Conservation (phyloP, 768 basidiomycete genomes). For the Jaapia argillacea region DNA sequence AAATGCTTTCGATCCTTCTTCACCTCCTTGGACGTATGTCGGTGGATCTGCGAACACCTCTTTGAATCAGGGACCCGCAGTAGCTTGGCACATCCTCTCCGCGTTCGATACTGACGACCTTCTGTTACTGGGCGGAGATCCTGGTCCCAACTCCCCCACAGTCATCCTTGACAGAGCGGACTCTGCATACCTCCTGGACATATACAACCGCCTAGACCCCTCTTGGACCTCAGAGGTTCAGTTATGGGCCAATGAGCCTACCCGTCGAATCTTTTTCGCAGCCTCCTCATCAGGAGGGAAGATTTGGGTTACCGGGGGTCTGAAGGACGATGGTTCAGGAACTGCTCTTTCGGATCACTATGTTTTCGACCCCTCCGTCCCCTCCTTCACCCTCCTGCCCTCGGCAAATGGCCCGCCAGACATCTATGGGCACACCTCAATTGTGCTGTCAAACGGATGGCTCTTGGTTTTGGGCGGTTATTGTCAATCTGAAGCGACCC, state of each 20-base stretch:
- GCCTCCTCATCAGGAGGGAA: conserved; percentile 38
- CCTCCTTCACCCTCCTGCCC: conserved; percentile 47
- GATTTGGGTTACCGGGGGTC: conserved; percentile 71
- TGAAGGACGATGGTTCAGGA: conserved; percentile 72
- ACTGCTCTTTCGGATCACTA: conserved; percentile 55
- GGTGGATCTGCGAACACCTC: conserved; percentile 33
- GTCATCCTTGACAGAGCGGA: conserved; percentile 44
- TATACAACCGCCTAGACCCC: conserved; percentile 27
- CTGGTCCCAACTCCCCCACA: conserved; percentile 45
- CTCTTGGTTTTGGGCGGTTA: conserved; percentile 74
- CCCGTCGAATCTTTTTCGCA: conserved; percentile 70
- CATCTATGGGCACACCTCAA: conserved; percentile 62
- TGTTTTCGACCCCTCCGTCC: conserved; percentile 39
- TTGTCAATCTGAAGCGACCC: conserved; percentile 29
- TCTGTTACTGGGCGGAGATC: conserved; percentile 71
- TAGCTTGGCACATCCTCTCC: conserved; percentile 77
- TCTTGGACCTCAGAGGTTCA: conserved; percentile 35
- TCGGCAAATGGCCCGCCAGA: conserved; percentile 50
- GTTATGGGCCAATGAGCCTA: conserved; percentile 58
- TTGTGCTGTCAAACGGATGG: conserved; percentile 59
- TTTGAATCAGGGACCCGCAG: conserved; percentile 42
- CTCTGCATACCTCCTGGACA: conserved; percentile 50
- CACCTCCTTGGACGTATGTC: conserved; percentile 62
- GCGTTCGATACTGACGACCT: conserved; percentile 43
- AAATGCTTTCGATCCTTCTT: conserved; percentile 42